Evolutionary conservation across 2,329 filamentous ascomycete genomes (phyloP).

Genomic region (Grosmannia clavigera): DNA sequence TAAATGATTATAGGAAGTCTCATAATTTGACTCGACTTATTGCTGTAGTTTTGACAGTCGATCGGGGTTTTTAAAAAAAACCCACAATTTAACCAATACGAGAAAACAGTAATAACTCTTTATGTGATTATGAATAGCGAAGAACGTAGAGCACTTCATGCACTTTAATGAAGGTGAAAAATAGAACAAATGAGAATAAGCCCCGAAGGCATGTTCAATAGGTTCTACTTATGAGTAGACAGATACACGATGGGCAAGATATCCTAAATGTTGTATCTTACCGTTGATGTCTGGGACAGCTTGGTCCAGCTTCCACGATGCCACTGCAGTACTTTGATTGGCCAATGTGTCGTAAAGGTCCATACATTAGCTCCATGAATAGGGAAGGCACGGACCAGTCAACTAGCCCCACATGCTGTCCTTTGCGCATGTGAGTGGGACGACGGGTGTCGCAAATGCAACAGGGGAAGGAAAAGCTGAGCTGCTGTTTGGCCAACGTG

Average conservation of each 20-base stretch:
- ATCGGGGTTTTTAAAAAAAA: background rate
- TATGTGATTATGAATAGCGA: no score
- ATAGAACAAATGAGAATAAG: no score
- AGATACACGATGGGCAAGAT: no score
- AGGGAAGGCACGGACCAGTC: conserved; percentile 2
- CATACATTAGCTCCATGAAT: background rate
- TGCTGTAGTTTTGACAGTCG: no score
- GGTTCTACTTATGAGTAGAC: no score
- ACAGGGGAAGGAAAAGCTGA: background rate
- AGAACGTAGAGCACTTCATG: no score
- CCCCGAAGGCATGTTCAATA: no score
- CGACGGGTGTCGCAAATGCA: background rate
- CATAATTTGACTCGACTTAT: no score
- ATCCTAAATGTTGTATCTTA: no score
- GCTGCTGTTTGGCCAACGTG: conserved; percentile 1
- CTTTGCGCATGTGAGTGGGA: background rate
- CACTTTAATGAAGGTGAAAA: no score
- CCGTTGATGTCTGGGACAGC: background rate
- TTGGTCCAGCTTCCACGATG: background rate
- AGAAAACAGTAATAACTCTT: no score
- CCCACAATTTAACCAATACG: no score
- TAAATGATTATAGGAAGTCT: background rate
- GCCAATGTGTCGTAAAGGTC: background rate
- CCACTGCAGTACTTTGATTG: background rate
- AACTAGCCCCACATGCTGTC: background rate